These are phyloP conservation scores for Phytophthora podocarpi DNA, from an alignment of 352 stramenopile species.

Conservation along the genomic window DNA sequence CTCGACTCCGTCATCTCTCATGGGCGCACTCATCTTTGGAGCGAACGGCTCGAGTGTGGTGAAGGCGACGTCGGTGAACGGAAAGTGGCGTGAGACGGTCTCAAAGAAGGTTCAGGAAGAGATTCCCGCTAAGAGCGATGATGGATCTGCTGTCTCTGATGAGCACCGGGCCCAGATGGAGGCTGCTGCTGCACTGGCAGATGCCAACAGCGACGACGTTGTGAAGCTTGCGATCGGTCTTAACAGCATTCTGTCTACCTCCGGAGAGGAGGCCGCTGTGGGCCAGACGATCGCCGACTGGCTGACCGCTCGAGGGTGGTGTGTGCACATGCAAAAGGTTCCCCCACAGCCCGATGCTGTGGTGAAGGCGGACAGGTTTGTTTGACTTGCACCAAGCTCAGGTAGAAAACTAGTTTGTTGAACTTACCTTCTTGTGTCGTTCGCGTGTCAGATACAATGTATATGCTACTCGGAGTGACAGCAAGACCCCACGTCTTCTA, in stretches of 20 bases:
- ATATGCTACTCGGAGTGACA: constrained; percentile 65
- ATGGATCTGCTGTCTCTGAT: constrained; percentile 31
- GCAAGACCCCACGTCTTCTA: constrained; percentile 60
- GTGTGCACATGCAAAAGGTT: constrained; percentile 80
- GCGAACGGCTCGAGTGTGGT: constrained; percentile 72
- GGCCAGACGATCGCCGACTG: constrained; percentile 68
- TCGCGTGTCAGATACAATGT: constrained; percentile 65
- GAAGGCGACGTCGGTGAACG: constrained; percentile 76
- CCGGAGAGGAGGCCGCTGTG: constrained; percentile 75
- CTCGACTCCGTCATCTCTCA: constrained; percentile 50
- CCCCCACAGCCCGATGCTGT: constrained; percentile 58
- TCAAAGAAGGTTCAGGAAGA: constrained; percentile 19
- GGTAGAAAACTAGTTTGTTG: not conserved
- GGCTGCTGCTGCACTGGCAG: constrained; percentile 51
- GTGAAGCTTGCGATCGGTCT: constrained; percentile 66
- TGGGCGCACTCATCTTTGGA: constrained; percentile 76
- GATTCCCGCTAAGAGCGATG: not conserved
- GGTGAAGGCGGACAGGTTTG: constrained; percentile 62
- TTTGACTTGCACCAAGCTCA: not conserved
- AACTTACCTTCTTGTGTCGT: constrained; percentile 1
- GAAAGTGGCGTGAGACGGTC: constrained; percentile 62
- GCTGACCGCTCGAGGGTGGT: constrained; percentile 68
- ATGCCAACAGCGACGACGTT: constrained; percentile 66
- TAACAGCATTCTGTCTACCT: constrained; percentile 77
- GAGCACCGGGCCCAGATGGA: constrained; percentile 54